Evolutionary conservation across 2,329 filamentous ascomycete species (phyloP).

Genomic region (Thyridium curvatum): DNA sequence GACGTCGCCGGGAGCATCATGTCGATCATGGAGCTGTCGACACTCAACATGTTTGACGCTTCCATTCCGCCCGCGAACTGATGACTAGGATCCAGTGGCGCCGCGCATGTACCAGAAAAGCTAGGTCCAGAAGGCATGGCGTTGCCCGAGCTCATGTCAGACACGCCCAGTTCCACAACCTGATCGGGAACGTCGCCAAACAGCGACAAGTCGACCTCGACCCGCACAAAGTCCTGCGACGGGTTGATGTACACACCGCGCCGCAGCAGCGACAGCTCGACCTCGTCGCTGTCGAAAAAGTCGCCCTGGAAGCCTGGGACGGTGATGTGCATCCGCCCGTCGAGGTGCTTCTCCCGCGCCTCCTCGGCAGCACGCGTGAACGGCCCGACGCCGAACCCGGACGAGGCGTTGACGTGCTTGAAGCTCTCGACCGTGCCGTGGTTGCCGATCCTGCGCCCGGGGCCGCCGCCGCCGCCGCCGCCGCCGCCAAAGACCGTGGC

Average conservation of each 20-base stretch:
- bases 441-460: constrained; percentile 24
- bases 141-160: too few species aligned
- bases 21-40: too few species aligned
- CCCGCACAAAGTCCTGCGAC: constrained; percentile 52
- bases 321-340: constrained; percentile 42
- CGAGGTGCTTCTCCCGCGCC: constrained; percentile 34
- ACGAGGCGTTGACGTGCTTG: too few species aligned
- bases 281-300: constrained; percentile 72
- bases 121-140: too few species aligned
- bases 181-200: constrained; percentile 21
- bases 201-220: constrained; percentile 42
- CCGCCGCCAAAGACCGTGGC: background rate
- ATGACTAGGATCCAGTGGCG: too few species aligned
- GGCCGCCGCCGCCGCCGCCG: constrained; percentile 1
- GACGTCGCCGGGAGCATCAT: too few species aligned
- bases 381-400: constrained; percentile 39
- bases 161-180: background rate
- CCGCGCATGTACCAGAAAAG: too few species aligned
- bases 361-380: constrained; percentile 33
- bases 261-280: constrained; percentile 64
- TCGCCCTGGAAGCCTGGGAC: constrained; percentile 63
- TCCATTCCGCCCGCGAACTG: too few species aligned
- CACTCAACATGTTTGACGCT: too few species aligned
- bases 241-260: constrained; percentile 58
- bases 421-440: constrained; percentile 20